Evolutionary conservation across 139 green algal species (phyloP).

Genomic region (Haematococcus sp.): DNA sequence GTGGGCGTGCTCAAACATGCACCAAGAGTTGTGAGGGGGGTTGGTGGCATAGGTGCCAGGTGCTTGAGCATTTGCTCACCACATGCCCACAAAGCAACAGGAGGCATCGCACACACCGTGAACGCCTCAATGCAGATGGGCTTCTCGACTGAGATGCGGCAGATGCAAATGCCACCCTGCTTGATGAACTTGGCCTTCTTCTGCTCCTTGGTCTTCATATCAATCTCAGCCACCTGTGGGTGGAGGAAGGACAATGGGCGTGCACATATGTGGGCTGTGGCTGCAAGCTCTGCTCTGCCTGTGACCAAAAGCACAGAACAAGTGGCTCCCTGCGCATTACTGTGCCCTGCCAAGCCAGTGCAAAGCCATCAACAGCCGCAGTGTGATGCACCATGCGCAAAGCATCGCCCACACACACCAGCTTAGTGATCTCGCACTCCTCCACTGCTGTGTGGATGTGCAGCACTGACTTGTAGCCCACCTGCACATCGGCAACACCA

Average conservation of each 20-base stretch:
- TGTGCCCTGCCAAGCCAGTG: neutral
- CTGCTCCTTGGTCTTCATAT: slow-evolving; percentile 85
- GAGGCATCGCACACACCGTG: slow-evolving; percentile 8
- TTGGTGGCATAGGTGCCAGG: too few species aligned
- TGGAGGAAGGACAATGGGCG: neutral
- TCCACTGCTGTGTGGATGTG: slow-evolving; percentile 90
- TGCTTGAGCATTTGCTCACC: neutral
- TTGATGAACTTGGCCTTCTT: slow-evolving; percentile 83
- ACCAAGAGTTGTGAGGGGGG: too few species aligned
- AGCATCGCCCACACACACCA: too few species aligned
- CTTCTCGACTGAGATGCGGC: slow-evolving; percentile 68
- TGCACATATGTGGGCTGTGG: neutral
- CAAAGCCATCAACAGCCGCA: neutral
- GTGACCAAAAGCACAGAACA: too few species aligned
- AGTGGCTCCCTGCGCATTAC: too few species aligned
- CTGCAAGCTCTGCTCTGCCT: too few species aligned
- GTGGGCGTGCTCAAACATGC: too few species aligned
- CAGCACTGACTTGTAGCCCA: slow-evolving; percentile 78
- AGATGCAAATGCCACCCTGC: slow-evolving; percentile 50
- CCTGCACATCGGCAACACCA: slow-evolving; percentile 20
- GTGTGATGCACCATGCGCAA: too few species aligned
- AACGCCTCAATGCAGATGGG: slow-evolving; percentile 91
- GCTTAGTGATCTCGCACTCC: slow-evolving; percentile 92
- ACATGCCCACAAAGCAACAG: neutral
- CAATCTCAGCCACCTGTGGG: slow-evolving; percentile 61